These are phyloP conservation scores for Anthracocystis setariae DNA, from an alignment of 1,284 basidiomycete species.

Conservation along the genomic window DNA sequence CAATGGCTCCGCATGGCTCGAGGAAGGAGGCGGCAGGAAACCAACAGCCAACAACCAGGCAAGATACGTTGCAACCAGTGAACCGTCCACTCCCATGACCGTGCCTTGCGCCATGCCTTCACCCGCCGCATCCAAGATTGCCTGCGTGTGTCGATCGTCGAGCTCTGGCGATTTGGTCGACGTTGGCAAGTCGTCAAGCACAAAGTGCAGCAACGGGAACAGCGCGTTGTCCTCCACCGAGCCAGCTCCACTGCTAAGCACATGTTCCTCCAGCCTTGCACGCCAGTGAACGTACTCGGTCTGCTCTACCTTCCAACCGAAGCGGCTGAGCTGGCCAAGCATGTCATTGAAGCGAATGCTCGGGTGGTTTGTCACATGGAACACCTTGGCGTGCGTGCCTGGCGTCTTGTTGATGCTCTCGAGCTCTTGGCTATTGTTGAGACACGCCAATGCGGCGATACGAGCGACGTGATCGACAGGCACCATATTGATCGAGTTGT, in stretches of 20 bases:
- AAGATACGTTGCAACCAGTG: constrained; percentile 86
- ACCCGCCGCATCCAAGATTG: constrained; percentile 73
- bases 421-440: constrained; percentile 41
- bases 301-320: constrained; percentile 82
- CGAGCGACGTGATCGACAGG: constrained; percentile 96
- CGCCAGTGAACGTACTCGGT: constrained; percentile 95
- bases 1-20: constrained; percentile 42
- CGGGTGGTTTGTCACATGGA: constrained; percentile 89
- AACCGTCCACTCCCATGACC: constrained; percentile 78
- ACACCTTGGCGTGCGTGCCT: constrained; percentile 74
- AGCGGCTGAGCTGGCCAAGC: constrained; percentile 78
- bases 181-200: constrained; percentile 94
- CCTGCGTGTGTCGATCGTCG: constrained; percentile 84
- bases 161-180: constrained; percentile 93
- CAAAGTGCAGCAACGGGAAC: constrained; percentile 96
- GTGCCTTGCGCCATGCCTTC: constrained; percentile 68
- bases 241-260: constrained; percentile 71
- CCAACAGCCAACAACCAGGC: constrained; percentile 89
- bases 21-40: constrained; percentile 73
- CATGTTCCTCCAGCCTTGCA: constrained; percentile 89
- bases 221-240: constrained; percentile 87
- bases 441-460: constrained; percentile 73
- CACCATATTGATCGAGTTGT: constrained; percentile 98
- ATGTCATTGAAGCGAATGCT: constrained; percentile 89
- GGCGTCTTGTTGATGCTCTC: constrained; percentile 71